Conservation (phyloP, 345 rosid genomes). For the Syzygium jambos region DNA sequence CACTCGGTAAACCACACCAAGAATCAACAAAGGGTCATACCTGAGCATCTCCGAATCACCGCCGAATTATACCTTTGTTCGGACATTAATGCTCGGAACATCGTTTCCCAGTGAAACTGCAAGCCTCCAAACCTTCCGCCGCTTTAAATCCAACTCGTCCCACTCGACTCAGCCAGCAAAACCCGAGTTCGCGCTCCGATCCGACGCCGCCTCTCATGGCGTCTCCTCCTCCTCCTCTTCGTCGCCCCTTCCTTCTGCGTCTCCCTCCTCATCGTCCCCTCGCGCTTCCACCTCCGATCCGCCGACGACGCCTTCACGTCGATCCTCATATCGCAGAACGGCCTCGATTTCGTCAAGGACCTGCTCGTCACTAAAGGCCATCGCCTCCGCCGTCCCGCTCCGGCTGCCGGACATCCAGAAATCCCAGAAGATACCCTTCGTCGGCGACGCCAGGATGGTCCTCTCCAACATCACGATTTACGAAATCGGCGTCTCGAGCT, state of each 20-base stretch:
- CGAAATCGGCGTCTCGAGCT: conserved; percentile 53
- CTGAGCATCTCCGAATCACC: not conserved
- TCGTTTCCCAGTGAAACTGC: not conserved
- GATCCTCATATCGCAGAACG: conserved; percentile 57
- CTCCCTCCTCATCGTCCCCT: not conserved
- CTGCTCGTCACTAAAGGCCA: conserved; percentile 61
- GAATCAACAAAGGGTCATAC: not conserved
- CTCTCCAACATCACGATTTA: conserved; percentile 60
- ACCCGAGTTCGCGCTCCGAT: not conserved
- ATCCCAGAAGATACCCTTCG: conserved; percentile 46
- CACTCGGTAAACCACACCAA: no score
- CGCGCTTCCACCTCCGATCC: conserved; percentile 2
- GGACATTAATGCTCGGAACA: not conserved
- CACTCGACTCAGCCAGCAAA: not conserved
- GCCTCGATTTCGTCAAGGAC: conserved; percentile 78
- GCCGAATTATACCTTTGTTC: not conserved
- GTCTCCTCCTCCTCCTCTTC: not conserved
- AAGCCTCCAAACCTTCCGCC: not conserved
- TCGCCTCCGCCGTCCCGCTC: conserved; percentile 61
- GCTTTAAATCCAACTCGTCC: not conserved
- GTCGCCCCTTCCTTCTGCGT: no score
- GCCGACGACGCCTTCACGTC: conserved; percentile 59
- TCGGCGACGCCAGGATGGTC: conserved; percentile 58
- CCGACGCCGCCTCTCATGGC: not conserved
- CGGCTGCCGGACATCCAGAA: conserved; percentile 53